A percentile compares a stretch with the other conserved stretches of the same genome.
Evolutionary conservation across 495 filamentous ascomycete genomes (phyloP).

Genomic region (Cercophora sp.): DNA sequence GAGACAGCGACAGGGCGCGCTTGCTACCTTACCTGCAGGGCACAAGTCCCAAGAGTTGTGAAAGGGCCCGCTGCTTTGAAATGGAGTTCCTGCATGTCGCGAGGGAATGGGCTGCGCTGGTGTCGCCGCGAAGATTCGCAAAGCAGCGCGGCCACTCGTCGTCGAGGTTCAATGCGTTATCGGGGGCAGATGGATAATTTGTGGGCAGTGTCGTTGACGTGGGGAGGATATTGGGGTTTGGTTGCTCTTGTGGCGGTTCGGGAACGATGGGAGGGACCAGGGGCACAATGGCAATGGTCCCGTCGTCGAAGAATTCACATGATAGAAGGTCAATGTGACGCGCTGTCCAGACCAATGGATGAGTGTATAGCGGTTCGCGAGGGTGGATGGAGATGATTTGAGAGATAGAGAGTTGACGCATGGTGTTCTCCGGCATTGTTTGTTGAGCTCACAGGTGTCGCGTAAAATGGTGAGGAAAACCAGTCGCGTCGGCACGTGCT

Average conservation of each 20-base stretch:
- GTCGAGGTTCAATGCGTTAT: neutral
- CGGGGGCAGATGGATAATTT: neutral
- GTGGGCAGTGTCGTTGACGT: neutral
- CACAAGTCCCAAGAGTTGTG: neutral
- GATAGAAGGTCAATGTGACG: constrained; percentile 4
- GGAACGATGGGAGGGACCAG: neutral
- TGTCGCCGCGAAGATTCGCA: neutral
- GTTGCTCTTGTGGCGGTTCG: neutral
- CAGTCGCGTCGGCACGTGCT: constrained; percentile 4
- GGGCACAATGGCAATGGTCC: neutral
- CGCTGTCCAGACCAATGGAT: constrained; percentile 7
- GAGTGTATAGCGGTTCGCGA: constrained; percentile 4
- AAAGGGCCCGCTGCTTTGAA: neutral
- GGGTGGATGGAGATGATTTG: constrained; percentile 5
- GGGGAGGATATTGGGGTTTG: no score
- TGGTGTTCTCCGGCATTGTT: neutral
- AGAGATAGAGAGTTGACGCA: constrained; percentile 4
- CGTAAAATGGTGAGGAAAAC: constrained; percentile 4
- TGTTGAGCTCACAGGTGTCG: constrained; percentile 1
- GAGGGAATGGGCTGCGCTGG: neutral
- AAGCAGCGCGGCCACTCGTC: constrained; percentile 1
- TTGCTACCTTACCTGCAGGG: neutral
- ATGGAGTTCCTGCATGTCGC: neutral
- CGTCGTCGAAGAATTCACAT: constrained; percentile 4
- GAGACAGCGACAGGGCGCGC: constrained; percentile 2